A percentile compares a stretch with the other conserved stretches of the same genome.
Evolutionary conservation across 176 grass and related monocot genomes (phyloP).

Genomic region (Cenchrus americanus): DNA sequence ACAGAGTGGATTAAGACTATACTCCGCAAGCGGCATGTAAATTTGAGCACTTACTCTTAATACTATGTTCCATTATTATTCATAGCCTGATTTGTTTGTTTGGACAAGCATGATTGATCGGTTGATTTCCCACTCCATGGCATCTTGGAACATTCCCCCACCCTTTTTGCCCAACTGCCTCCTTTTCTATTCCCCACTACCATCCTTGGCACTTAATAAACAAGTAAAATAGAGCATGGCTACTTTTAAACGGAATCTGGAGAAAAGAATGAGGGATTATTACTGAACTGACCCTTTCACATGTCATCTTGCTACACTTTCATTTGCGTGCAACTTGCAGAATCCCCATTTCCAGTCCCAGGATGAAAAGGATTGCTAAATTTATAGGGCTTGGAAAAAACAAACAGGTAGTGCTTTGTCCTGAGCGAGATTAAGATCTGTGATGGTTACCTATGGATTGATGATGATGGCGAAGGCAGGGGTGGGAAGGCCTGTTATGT

Average conservation of each 20-base stretch:
- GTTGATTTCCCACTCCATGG: background rate
- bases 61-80: background rate
- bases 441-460: constrained; percentile 28
- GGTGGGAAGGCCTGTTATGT: constrained; percentile 21
- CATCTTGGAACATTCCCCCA: background rate
- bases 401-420: background rate
- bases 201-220: background rate
- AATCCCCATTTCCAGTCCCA: background rate
- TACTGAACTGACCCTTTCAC: background rate
- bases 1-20: background rate
- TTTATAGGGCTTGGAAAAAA: constrained; percentile 3
- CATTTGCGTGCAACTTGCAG: background rate
- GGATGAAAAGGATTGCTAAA: background rate
- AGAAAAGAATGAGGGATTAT: background rate
- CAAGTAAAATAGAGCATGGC: background rate
- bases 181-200: background rate
- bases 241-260: background rate
- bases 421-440: background rate
- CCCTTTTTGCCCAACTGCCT: background rate
- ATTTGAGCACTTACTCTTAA: constrained; percentile 11
- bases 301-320: background rate
- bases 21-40: background rate
- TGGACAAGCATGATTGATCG: background rate
- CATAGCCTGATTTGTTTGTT: background rate
- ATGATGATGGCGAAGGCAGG: background rate